A percentile compares a stretch with the other conserved stretches of the same genome.
Evolutionary conservation across 805 yeast genomes (phyloP).

Genomic region (Zygosaccharomyces kombuchaensis): DNA sequence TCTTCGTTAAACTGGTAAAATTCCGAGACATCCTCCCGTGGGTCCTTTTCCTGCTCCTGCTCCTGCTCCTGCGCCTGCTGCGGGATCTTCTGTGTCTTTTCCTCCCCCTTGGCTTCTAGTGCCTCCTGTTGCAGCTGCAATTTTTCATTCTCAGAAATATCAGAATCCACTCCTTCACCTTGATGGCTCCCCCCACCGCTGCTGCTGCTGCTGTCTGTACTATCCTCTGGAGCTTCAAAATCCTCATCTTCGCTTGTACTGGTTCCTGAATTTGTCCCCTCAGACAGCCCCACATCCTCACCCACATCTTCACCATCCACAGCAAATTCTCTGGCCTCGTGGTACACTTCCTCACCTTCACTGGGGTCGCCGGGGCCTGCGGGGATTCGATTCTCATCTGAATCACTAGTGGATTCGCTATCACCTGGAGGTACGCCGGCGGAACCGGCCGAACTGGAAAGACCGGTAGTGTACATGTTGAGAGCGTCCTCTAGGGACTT

Average conservation of each 20-base stretch:
- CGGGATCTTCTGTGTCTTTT: not conserved
- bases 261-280: slow-evolving; percentile 28
- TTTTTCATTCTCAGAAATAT: slow-evolving; percentile 33
- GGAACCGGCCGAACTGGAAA: not conserved
- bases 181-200: slow-evolving; percentile 31
- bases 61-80: slow-evolving; percentile 2
- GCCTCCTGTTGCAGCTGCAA: slow-evolving; percentile 24
- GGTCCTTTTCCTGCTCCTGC: slow-evolving; percentile 26
- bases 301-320: slow-evolving; percentile 34
- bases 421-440: not conserved
- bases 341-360: slow-evolving; percentile 19
- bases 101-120: slow-evolving; percentile 18
- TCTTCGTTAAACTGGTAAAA: slow-evolving; percentile 60
- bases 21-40: slow-evolving; percentile 44
- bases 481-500: slow-evolving; percentile 48
- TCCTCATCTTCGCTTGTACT: slow-evolving; percentile 33
- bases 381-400: slow-evolving; percentile 7
- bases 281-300: slow-evolving; percentile 29
- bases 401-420: slow-evolving; percentile 13
- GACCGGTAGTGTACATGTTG: slow-evolving; percentile 30
- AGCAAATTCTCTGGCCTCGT: slow-evolving; percentile 26
- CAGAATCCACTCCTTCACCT: slow-evolving; percentile 11
- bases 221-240: slow-evolving; percentile 28
- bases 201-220: slow-evolving; percentile 8
- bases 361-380: slow-evolving; percentile 2